Evolutionary conservation across 2,329 filamentous ascomycete genomes (phyloP), one percentile per base, ranked within the genome.

Genomic region (Phyllosticta citrichinensis): DNA sequence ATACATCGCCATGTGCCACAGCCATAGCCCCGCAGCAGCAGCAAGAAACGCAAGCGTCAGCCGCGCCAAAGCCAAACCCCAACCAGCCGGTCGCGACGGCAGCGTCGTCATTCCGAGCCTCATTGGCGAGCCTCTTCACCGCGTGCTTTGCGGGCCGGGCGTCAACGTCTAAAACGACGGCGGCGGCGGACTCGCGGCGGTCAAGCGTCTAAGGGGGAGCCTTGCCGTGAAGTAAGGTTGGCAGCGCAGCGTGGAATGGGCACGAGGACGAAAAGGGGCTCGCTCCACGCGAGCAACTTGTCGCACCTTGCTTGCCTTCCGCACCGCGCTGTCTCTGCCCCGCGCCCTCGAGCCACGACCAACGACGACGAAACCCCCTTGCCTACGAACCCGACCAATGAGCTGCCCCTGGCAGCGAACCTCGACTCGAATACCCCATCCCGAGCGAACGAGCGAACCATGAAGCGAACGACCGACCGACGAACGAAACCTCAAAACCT

Each of bases 41-140:
- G 51, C 51, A 52, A 24, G 22, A 52, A 20, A 14, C 51, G 51
- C 19, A n/a, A 11, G 22, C 19, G 51, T 52, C 22, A 24, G 17
- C n/a, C 51, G 51, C 11, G 51, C 22, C 51, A 20, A 52, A 20
- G 19, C 19, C 51, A 52, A 24, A 40, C 12, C 4, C 33, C 33
- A 12, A 40, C 11, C 33, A 40, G 12, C 33, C 33, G 33, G 33
- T 40, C 33, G 33, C 33, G 10, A 40, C 33, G 33, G 33, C 33
- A 10, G 33, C 33, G 33, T 40, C 33, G 33, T 40, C 58, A 40
- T 56, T 61, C 58, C 54, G 54, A 53, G 53, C 50, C n/a, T 56
- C 58, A 27, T 52, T 61, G 53, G 58, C 58, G 14, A 61, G 58
- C 58, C 52, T 61, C 53, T 61, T 61, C 47, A 40, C 58, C 27